Base-by-base conservation (phyloP, 2,329 filamentous ascomycete genomes). In the Hortaea werneckii region DNA sequence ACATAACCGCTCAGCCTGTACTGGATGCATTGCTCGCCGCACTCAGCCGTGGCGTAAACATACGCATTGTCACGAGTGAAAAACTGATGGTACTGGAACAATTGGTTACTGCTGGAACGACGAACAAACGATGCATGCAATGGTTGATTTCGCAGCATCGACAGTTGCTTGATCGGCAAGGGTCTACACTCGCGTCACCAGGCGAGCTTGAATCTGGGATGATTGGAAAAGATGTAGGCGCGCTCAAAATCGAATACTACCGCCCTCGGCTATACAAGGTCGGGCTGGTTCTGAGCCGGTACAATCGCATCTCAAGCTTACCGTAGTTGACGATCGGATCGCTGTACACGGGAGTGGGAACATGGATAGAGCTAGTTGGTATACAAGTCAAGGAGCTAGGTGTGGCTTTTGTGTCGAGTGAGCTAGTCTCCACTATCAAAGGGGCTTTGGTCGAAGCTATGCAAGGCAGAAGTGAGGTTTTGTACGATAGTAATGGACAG, bases 291-390 rank as follows among this genome's bases (percentile, higher is more conserved):
- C 43, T 6, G 56, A 85, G 57, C 83, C 85, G 0, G 78, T 83
- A 2, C 80, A 87, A 44, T 82, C 80, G 4, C 87, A 94, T 65
- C 69, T 90, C 47, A 94, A 94, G 64, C 73, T 88, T 59, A 83
- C 79, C 0, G 73, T 88, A 44, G 76, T 90, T 2, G 87, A 94
- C 60, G 71, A 72, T 1, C 71, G 79, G 50, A 78, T 80, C 13
- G 70, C 82, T 1, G 72, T 92, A 1, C 67, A 92, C 2, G 87
- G 87, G 0, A 89, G 84, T 12, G 86, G 85, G 1, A 94, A 94
- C 60, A 79, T 89, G 73, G 87, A 94, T 65, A 76, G 86, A 1
- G 85, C 87, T 6, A 89, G 84, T 60, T 92, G 85, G 84, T 89
- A 79, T 65, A 92, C 87, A 5, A 89, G 84, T 62, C 87, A 92